Conservation (phyloP, 2,329 filamentous ascomycete genomes). For the Grosmannia serpens region DNA sequence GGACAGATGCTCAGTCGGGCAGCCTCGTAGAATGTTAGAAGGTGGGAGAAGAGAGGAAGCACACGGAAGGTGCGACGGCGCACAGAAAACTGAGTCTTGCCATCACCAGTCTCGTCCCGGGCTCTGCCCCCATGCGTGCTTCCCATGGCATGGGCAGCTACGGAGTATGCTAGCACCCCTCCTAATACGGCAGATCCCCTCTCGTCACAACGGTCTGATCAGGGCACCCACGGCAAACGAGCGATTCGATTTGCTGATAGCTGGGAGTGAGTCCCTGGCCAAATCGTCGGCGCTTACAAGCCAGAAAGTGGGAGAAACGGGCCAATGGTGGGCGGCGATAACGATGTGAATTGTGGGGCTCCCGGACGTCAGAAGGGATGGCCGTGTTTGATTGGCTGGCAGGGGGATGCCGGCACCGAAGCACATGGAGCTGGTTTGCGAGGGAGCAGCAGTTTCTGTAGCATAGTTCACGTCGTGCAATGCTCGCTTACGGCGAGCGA, state of each 20-base stretch:
- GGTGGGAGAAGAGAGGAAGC: neutral
- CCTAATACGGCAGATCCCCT: neutral
- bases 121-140: neutral
- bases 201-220: neutral
- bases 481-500: too few species aligned
- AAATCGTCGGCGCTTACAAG: conserved; percentile 3
- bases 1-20: neutral
- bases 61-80: neutral
- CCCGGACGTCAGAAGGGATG: neutral
- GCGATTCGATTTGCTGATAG: neutral
- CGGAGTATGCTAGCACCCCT: neutral
- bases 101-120: neutral
- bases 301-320: neutral
- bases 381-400: neutral
- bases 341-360: neutral
- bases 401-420: neutral
- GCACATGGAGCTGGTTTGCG: too few species aligned
- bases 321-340: conserved; percentile 4
- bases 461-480: too few species aligned
- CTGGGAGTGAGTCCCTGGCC: neutral
- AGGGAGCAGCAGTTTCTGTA: too few species aligned
- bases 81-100: neutral
- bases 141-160: too few species aligned
- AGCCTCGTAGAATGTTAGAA: neutral
- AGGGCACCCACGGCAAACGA: neutral